phyloP scores from a whole-genome alignment of 2,329 filamentous ascomycete genomes.

The Alternaria dauci region DNA sequence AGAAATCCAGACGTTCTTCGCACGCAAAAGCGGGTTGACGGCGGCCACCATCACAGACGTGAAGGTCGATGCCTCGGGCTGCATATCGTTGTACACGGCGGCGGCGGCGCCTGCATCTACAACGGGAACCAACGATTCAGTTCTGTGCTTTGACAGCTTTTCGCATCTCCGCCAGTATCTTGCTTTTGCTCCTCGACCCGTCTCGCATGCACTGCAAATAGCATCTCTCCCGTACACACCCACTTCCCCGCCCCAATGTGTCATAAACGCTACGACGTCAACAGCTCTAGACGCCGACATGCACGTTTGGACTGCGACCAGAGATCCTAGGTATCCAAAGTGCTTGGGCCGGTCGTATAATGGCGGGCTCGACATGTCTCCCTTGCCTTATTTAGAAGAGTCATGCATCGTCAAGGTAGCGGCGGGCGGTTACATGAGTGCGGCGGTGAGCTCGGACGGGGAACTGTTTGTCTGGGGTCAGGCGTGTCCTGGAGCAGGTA shows the following conservation, averaged over 20 bases:
- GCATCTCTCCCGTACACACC: constrained; percentile 9
- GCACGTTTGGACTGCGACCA: constrained; percentile 32
- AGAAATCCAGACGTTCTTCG: constrained; percentile 5
- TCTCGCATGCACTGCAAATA: background rate
- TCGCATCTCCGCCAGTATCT: background rate
- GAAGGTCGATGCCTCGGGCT: constrained; percentile 15
- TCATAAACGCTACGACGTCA: constrained; percentile 34
- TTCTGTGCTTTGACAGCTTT: constrained; percentile 10
- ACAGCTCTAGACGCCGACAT: constrained; percentile 28
- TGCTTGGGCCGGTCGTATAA: constrained; percentile 32
- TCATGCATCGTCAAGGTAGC: constrained; percentile 33
- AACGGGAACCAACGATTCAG: background rate
- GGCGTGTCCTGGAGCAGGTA: constrained; percentile 30
- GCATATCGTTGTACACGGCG: constrained; percentile 4
- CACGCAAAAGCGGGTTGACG: background rate
- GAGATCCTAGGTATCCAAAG: constrained; percentile 35
- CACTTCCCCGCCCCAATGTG: background rate
- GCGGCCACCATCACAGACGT: constrained; percentile 12
- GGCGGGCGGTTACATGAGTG: constrained; percentile 45
- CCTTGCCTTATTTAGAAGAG: constrained; percentile 40
- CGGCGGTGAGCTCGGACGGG: constrained; percentile 40
- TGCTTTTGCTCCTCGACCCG: background rate
- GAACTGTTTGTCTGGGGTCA: constrained; percentile 49
- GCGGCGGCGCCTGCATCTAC: background rate
- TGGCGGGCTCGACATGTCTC: constrained; percentile 9